Percentiles rank a stretch among this genome's conserved stretches.
These are phyloP conservation scores for Dactylonectria estremocensis DNA, from an alignment of 2,329 filamentous ascomycete genomes.

Conservation along the genomic window DNA sequence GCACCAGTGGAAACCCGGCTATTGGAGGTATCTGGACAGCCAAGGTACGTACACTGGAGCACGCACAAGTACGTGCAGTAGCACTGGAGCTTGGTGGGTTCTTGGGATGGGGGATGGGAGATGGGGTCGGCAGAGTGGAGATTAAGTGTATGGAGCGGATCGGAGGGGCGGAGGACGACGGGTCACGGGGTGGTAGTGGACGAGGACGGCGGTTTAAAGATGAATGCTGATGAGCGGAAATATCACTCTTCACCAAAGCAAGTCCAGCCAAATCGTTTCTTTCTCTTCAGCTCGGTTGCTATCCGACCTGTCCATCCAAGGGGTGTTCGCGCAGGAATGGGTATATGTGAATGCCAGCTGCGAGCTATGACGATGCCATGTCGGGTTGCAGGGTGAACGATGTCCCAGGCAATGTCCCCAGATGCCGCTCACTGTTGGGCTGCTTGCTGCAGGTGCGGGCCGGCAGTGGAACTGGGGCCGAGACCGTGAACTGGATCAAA, in stretches of 20 bases:
- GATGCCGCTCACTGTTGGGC: slow-evolving; percentile 9
- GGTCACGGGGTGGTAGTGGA: slow-evolving; percentile 2
- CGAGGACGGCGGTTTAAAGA: slow-evolving; percentile 7
- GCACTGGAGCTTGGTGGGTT: slow-evolving; percentile 6
- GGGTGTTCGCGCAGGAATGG: slow-evolving; percentile 18
- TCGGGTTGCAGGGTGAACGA: slow-evolving; percentile 7
- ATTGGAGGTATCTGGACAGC: neutral
- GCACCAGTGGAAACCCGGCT: slow-evolving; percentile 12
- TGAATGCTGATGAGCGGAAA: neutral
- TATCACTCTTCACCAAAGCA: slow-evolving; percentile 14
- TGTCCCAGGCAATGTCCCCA: slow-evolving; percentile 13
- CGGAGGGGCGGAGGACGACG: slow-evolving; percentile 15
- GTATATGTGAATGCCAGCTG: neutral
- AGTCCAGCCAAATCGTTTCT: neutral
- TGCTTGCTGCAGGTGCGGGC: slow-evolving; percentile 23
- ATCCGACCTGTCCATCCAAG: neutral
- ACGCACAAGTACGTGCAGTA: neutral
- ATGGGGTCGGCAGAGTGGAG: slow-evolving; percentile 6
- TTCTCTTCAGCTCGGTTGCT: neutral
- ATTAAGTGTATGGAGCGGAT: slow-evolving; percentile 20
- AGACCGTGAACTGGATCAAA: slow-evolving; percentile 26
- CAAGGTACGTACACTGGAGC: neutral
- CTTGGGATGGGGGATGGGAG: slow-evolving; percentile 8
- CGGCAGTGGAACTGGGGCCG: slow-evolving; percentile 24
- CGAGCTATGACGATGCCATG: slow-evolving; percentile 17